These are phyloP conservation scores for Ormosia semicastrata DNA, from an alignment of 306 rosid species.

Conservation along the genomic window DNA sequence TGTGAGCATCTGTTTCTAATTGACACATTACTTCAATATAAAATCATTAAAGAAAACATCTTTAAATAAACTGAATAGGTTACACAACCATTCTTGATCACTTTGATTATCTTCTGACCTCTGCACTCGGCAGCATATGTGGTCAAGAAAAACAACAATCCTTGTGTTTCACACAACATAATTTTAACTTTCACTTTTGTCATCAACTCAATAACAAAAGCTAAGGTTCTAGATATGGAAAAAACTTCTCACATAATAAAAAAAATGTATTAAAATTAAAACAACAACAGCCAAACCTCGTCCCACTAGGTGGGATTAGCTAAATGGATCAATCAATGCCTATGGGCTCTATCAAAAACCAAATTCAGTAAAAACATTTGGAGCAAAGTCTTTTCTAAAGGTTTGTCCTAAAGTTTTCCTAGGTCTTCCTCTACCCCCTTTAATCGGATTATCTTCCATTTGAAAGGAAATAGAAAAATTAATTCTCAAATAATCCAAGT, in stretches of 20 bases:
- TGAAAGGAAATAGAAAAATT: background rate
- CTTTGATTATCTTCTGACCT: background rate
- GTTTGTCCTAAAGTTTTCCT: background rate
- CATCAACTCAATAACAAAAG: constrained; percentile 8
- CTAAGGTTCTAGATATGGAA: background rate
- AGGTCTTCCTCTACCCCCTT: constrained; percentile 16
- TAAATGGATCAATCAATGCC: background rate
- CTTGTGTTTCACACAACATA: constrained; percentile 13
- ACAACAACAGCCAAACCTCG: background rate
- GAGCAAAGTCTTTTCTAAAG: background rate
- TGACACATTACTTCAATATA: background rate
- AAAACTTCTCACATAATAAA: background rate
- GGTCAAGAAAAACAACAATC: constrained; percentile 7
- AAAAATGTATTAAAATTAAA: background rate
- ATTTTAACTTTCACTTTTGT: background rate
- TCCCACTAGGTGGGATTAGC: background rate
- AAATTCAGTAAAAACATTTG: constrained; percentile 9
- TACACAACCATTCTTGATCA: background rate
- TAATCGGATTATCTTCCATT: constrained; percentile 5
- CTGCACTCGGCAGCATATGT: background rate
- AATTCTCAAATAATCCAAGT: constrained; percentile 12
- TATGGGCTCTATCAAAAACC: constrained; percentile 7
- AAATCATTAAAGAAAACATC: background rate
- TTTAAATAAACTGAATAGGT: background rate
- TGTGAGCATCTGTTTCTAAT: constrained; percentile 17